Base-by-base conservation (phyloP, 78 protist genomes). In the Tieghemostelium lacteum region DNA sequence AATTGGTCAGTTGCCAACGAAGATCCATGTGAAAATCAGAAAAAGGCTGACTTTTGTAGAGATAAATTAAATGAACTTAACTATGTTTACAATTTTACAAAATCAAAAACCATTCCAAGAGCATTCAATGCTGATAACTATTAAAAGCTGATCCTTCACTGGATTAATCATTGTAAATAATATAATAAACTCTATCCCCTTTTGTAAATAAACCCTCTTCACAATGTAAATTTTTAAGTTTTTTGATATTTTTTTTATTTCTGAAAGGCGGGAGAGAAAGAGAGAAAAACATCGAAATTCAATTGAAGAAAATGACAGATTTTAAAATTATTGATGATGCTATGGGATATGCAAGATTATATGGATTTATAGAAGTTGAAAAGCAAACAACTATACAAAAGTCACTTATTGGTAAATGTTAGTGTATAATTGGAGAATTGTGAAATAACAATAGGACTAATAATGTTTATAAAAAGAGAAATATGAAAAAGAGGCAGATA, bases 401-500 rank as follows among this genome's bases (percentile, higher is more conserved):
- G 12, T 36, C n/a, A 42, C 8, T 16, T 37, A 52, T 10, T 29
- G 52, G 37, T 28, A 58, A 29, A 24, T 34, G 42, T 45, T 33
- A 72, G 36, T 17, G 17, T 22, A 14, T 42, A 19, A 55, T 45
- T 72, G 3, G 8, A 31, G 6, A 45, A 17, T 10, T 34, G 45
- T 19, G 29, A 36, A 17, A 45, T 16, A 36, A 14, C 29, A 22
- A 12, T 33, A 72, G 5, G 34, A 16, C 8, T 36, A 60, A 22
- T n/a, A 72, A 42, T 72, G 10, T 12, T 64, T n/a, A 22, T 29
- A n/a, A n/a, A 8, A n/a, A 78, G 87, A 88, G 14, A 89, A 70
- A 36, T 93, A 93, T 71, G 95, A 93, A 73, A 86, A 70, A 31
- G 75, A 93, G 31, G 95, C 95, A n/a, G 91, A 75, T 22, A 74